These are phyloP conservation scores for Beauveria rudraprayagi DNA, from an alignment of 2,329 filamentous ascomycete genomes.

Conservation along the genomic window DNA sequence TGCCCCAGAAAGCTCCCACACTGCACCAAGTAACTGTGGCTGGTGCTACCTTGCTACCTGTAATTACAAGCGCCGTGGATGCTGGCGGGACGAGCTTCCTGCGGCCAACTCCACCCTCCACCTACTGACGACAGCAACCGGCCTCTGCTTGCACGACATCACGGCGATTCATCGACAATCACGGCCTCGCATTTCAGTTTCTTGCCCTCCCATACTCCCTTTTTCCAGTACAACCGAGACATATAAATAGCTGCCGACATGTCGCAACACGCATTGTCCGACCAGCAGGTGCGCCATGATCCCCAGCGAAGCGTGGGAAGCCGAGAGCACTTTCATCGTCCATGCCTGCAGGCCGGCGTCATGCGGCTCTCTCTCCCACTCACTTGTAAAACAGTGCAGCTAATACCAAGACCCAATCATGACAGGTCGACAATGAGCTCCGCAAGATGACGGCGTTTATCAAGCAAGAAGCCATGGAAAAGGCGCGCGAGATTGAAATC, in stretches of 20 bases:
- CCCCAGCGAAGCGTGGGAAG: slow-evolving; percentile 4
- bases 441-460: slow-evolving; percentile 99
- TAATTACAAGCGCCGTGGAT: not conserved
- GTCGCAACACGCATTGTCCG: slow-evolving; percentile 95
- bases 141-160: slow-evolving; percentile 5
- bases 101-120: slow-evolving; percentile 9
- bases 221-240: slow-evolving; percentile 2
- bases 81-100: slow-evolving; percentile 4
- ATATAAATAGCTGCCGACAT: slow-evolving; percentile 49
- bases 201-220: not conserved
- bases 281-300: slow-evolving; percentile 70
- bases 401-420: not conserved
- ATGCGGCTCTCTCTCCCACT: not conserved
- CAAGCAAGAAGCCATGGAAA: slow-evolving; percentile 95
- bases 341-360: slow-evolving; percentile 6
- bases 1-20: not conserved
- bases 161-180: slow-evolving; percentile 4
- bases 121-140: slow-evolving; percentile 9
- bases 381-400: not conserved
- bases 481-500: slow-evolving; percentile 93
- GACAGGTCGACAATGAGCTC: slow-evolving; percentile 90
- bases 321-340: not conserved
- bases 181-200: not conserved
- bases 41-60: not conserved
- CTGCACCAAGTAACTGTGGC: not conserved